Conservation (phyloP, 2,329 filamentous ascomycete genomes). For the Alternaria triticina region DNA sequence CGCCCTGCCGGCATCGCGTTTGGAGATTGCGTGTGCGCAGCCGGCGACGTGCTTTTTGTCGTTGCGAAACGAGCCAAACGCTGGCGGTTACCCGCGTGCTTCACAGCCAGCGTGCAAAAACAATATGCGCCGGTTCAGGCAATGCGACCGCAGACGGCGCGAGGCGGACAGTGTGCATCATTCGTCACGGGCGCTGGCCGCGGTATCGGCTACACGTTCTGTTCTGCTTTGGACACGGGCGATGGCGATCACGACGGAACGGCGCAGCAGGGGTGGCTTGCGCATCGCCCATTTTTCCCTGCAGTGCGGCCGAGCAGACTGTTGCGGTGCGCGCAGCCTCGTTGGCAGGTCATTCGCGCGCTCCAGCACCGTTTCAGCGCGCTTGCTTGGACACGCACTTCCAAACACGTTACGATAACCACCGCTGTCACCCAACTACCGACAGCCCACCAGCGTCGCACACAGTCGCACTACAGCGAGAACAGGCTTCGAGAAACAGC, state of each 20-base stretch:
- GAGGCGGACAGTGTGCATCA: conserved; percentile 23
- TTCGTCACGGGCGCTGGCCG: conserved; percentile 18
- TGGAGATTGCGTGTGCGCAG: conserved; percentile 36
- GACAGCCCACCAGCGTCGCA: conserved; percentile 34
- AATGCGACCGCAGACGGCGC: conserved; percentile 22
- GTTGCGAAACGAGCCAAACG: conserved; percentile 45
- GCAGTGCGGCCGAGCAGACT: conserved; percentile 34
- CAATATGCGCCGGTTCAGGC: conserved; percentile 15
- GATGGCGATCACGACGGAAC: conserved; percentile 28
- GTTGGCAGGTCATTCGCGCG: conserved; percentile 27
- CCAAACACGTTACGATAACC: background rate
- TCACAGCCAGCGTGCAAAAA: conserved; percentile 23
- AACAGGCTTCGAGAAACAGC: conserved; percentile 46
- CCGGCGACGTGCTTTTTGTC: conserved; percentile 16
- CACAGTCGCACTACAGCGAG: conserved; percentile 29
- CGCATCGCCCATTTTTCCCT: conserved; percentile 40
- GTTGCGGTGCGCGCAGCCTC: conserved; percentile 37
- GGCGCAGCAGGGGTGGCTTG: conserved; percentile 34
- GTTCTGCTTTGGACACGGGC: conserved; percentile 37
- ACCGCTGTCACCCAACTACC: conserved; percentile 40
- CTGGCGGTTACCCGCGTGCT: conserved; percentile 44
- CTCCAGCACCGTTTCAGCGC: conserved; percentile 13
- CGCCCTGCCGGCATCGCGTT: conserved; percentile 27
- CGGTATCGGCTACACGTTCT: conserved; percentile 24
- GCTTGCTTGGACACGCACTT: conserved; percentile 17